Evolutionary conservation across 2,329 filamentous ascomycete species (phyloP).

Genomic region (Fusarium pseudoanthophilum): DNA sequence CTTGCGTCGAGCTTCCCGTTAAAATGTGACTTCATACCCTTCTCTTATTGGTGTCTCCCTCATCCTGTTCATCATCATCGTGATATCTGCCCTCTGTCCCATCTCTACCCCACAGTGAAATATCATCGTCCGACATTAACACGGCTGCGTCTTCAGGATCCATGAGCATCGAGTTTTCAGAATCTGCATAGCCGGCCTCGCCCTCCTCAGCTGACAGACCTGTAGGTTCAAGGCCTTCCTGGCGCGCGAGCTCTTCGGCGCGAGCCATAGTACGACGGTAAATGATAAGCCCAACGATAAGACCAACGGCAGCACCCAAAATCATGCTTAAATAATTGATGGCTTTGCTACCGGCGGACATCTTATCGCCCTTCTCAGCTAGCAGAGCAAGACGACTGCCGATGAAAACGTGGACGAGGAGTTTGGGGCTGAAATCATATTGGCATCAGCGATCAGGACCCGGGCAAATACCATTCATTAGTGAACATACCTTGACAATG

Average conservation of each 20-base stretch:
- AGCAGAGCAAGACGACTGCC: constrained; percentile 84
- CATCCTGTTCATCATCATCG: constrained; percentile 47
- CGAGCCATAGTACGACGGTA: constrained; percentile 77
- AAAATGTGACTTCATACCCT: not conserved
- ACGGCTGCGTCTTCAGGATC: constrained; percentile 64
- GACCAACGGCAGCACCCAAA: constrained; percentile 75
- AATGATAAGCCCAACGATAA: constrained; percentile 83
- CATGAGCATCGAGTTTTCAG: constrained; percentile 54
- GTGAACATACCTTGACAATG: constrained; percentile 69
- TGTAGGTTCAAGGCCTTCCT: constrained; percentile 49
- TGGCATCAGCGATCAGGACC: not conserved
- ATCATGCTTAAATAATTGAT: constrained; percentile 87
- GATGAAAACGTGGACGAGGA: constrained; percentile 93
- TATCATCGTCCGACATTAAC: constrained; percentile 68
- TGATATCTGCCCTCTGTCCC: constrained; percentile 51
- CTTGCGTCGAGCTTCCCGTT: constrained; percentile 3
- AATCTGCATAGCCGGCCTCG: constrained; percentile 55
- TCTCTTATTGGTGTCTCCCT: constrained; percentile 33
- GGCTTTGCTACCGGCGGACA: constrained; percentile 80
- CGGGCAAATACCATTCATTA: not conserved
- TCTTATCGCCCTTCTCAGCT: constrained; percentile 83
- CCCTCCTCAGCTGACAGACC: constrained; percentile 48
- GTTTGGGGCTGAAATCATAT: constrained; percentile 72
- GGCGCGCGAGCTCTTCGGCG: constrained; percentile 66
- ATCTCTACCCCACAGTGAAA: constrained; percentile 65